Conservation (phyloP, 2,329 filamentous ascomycete species). For the Claviceps sp. region DNA sequence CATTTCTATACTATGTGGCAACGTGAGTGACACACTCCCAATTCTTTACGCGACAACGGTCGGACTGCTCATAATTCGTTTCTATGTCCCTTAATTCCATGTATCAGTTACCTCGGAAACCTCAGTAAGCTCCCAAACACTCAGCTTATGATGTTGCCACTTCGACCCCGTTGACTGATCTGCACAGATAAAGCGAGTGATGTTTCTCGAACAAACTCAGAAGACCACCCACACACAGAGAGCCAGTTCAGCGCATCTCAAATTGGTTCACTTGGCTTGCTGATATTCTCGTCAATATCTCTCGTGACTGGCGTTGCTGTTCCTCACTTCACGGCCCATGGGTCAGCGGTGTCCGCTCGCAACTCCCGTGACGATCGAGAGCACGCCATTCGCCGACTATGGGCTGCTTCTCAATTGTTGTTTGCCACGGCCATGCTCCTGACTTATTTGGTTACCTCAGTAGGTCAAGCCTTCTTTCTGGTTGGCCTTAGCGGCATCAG, state of each 20-base stretch:
- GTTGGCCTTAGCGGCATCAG: background rate
- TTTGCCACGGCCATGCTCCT: background rate
- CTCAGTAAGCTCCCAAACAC: background rate
- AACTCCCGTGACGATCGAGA: background rate
- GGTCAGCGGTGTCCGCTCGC: background rate
- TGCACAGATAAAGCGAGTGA: background rate
- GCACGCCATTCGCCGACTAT: background rate
- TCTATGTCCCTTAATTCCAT: background rate
- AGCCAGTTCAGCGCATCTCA: background rate
- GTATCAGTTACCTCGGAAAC: background rate
- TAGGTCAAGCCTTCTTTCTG: background rate
- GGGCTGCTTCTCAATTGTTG: background rate
- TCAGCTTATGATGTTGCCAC: background rate
- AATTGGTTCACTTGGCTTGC: background rate
- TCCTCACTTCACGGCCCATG: background rate
- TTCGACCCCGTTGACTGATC: background rate
- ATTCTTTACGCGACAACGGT: background rate
- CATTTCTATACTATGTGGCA: slow-evolving; percentile 1
- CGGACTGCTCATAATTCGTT: too few relatives aligned
- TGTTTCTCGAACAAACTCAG: background rate
- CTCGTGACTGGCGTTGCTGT: background rate
- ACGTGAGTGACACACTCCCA: background rate
- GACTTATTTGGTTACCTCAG: background rate
- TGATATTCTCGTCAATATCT: background rate
- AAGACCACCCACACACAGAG: background rate